Evolutionary conservation across 2,329 filamentous ascomycete species (phyloP).

Genomic region (Stemphylium lycopersici): DNA sequence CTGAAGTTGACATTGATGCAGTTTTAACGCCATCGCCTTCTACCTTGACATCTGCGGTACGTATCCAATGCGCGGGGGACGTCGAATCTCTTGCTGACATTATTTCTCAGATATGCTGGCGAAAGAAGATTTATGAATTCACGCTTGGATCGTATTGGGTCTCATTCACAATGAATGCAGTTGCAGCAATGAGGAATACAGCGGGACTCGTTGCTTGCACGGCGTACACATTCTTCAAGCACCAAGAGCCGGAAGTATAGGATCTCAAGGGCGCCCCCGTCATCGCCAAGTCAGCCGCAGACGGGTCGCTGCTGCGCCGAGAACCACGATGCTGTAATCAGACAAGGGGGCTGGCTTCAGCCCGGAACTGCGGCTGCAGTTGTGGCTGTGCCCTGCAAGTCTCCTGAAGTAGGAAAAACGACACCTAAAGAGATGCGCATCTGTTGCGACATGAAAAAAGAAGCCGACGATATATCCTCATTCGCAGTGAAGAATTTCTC

Average conservation of each 20-base stretch:
- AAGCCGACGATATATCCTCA: neutral
- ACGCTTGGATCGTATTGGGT: neutral
- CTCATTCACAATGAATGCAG: neutral
- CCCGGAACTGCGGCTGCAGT: constrained; percentile 29
- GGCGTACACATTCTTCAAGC: neutral
- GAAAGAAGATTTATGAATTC: constrained; percentile 42
- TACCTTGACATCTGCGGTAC: constrained; percentile 69
- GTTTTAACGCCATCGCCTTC: constrained; percentile 69
- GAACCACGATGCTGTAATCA: constrained; percentile 12
- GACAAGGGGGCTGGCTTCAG: constrained; percentile 17
- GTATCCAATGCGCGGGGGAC: constrained; percentile 8
- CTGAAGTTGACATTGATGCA: constrained; percentile 36
- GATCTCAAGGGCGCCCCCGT: neutral
- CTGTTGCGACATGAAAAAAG: neutral
- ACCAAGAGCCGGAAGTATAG: too few species aligned
- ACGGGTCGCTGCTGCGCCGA: constrained; percentile 6
- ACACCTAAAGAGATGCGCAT: neutral
- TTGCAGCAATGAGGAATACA: neutral
- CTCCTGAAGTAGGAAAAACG: constrained; percentile 2
- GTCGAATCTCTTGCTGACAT: neutral
- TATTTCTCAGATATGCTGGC: constrained; percentile 45
- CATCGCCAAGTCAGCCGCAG: constrained; percentile 18
- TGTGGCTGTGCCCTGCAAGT: constrained; percentile 33
- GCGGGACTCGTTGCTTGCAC: neutral
- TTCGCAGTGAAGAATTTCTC: neutral